Evolutionary conservation across 352 stramenopile genomes (phyloP).

Genomic region (Blastocystis hominis): DNA sequence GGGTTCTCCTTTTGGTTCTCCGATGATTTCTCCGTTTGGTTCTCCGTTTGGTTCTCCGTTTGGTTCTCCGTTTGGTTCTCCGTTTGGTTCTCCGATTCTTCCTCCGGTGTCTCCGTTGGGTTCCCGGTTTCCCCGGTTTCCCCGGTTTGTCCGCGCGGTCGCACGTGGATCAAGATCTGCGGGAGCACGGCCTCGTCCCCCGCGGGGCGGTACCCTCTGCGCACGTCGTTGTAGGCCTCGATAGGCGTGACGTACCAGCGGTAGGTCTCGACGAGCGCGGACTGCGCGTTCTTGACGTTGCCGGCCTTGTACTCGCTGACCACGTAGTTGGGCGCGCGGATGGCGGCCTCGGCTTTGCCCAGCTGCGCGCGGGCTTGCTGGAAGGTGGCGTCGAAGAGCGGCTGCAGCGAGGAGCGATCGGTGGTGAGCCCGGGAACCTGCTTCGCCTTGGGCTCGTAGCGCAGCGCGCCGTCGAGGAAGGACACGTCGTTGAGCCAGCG

Average conservation of each 20-base stretch:
- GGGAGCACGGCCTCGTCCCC: background rate
- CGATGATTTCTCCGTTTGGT: background rate
- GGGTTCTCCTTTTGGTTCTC: background rate
- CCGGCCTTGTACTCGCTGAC: background rate
- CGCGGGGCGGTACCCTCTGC: background rate
- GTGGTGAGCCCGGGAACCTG: background rate
- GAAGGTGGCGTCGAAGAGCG: background rate
- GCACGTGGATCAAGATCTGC: background rate
- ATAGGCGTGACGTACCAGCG: constrained; percentile 34
- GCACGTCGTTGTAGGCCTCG: constrained; percentile 33
- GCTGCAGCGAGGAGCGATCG: background rate
- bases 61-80: background rate
- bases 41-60: background rate
- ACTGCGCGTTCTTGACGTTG: constrained; percentile 24
- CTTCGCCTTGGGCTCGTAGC: constrained; percentile 4
- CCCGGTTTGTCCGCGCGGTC: background rate
- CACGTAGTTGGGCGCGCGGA: background rate
- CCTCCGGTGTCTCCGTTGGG: background rate
- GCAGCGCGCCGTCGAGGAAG: background rate
- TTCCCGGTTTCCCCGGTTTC: background rate
- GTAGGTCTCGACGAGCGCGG: background rate
- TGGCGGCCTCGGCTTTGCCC: background rate
- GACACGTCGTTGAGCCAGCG: constrained; percentile 62
- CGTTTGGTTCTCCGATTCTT: background rate
- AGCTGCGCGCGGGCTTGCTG: background rate